Percentiles rank a stretch among this genome's conserved stretches.
These are phyloP conservation scores for Auriscalpium vulgare DNA, from an alignment of 768 basidiomycete species.

Conservation along the genomic window DNA sequence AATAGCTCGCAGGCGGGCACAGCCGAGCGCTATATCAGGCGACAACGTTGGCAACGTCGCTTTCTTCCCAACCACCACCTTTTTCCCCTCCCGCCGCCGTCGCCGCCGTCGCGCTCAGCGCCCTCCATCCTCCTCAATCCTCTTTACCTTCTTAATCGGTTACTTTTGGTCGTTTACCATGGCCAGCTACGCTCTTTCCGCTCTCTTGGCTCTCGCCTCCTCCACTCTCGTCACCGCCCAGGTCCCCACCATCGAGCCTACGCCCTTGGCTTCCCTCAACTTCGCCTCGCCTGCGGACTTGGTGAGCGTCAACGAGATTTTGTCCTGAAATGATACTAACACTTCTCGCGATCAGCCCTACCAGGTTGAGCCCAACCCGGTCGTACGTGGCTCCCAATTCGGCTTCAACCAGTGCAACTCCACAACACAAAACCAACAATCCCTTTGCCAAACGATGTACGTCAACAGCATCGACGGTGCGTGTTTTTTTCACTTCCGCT, in stretches of 20 bases:
- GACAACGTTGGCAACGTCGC: background rate
- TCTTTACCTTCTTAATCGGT: too few species aligned
- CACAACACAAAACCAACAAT: slow-evolving; percentile 51
- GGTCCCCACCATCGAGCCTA: slow-evolving; percentile 13
- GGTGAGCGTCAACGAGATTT: background rate
- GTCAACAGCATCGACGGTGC: slow-evolving; percentile 48
- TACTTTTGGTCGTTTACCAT: slow-evolving; percentile 6
- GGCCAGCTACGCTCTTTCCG: slow-evolving; percentile 29
- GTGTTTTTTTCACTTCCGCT: background rate
- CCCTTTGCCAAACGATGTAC: slow-evolving; percentile 64
- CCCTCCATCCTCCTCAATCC: background rate
- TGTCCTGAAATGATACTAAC: too few species aligned
- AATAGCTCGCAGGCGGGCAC: background rate
- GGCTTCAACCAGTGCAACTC: slow-evolving; percentile 68
- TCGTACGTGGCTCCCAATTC: slow-evolving; percentile 45
- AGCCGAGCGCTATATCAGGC: slow-evolving; percentile 13
- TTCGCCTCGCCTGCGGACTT: slow-evolving; percentile 15
- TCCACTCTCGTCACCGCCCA: slow-evolving; percentile 19
- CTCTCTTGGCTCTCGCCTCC: slow-evolving; percentile 24
- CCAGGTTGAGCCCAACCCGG: slow-evolving; percentile 35
- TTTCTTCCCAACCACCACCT: slow-evolving; percentile 3
- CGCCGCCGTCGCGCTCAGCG: background rate
- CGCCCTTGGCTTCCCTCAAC: slow-evolving; percentile 22
- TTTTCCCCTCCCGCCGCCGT: background rate
- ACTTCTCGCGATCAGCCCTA: slow-evolving; percentile 32